Conservation (phyloP, 2,329 filamentous ascomycete genomes). For the Tolypocladium nubicola region DNA sequence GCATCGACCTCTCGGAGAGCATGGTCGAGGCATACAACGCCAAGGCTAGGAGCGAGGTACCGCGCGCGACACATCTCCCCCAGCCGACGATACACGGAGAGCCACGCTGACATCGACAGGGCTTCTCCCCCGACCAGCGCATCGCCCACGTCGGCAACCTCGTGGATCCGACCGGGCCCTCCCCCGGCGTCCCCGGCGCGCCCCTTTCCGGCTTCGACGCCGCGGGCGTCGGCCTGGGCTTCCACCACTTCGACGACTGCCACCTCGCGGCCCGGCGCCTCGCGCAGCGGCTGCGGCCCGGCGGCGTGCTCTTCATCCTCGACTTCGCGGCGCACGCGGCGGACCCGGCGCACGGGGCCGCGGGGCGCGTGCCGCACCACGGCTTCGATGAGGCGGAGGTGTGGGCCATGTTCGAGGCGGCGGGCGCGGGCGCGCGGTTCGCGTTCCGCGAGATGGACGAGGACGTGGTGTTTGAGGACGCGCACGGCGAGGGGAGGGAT, state of each 20-base stretch:
- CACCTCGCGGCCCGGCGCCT: slow-evolving; percentile 47
- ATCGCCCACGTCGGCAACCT: slow-evolving; percentile 48
- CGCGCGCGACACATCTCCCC: slow-evolving; percentile 2
- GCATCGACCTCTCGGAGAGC: slow-evolving; percentile 59
- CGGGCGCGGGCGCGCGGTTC: slow-evolving; percentile 49
- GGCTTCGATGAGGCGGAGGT: slow-evolving; percentile 55
- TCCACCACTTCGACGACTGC: slow-evolving; percentile 60
- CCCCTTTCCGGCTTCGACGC: slow-evolving; percentile 63
- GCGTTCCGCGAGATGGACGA: slow-evolving; percentile 42
- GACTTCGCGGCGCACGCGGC: slow-evolving; percentile 52
- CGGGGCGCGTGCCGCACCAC: slow-evolving; percentile 49
- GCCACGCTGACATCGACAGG: slow-evolving; percentile 19
- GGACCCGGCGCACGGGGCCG: slow-evolving; percentile 10
- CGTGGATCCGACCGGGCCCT: slow-evolving; percentile 29
- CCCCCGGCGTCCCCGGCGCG: slow-evolving; percentile 41
- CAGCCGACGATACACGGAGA: not conserved
- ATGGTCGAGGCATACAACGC: slow-evolving; percentile 62
- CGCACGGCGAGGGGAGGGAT: slow-evolving; percentile 18
- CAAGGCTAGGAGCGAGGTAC: slow-evolving; percentile 42
- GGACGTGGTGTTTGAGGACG: slow-evolving; percentile 31
- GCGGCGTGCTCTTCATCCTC: slow-evolving; percentile 56
- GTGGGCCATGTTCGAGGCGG: slow-evolving; percentile 49
- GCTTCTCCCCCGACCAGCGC: slow-evolving; percentile 41
- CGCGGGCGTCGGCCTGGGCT: slow-evolving; percentile 49
- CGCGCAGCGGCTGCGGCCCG: slow-evolving; percentile 49